Evolutionary conservation across 2,329 filamentous ascomycete genomes (phyloP).

Genomic region (Phialemonium atrogriseum): DNA sequence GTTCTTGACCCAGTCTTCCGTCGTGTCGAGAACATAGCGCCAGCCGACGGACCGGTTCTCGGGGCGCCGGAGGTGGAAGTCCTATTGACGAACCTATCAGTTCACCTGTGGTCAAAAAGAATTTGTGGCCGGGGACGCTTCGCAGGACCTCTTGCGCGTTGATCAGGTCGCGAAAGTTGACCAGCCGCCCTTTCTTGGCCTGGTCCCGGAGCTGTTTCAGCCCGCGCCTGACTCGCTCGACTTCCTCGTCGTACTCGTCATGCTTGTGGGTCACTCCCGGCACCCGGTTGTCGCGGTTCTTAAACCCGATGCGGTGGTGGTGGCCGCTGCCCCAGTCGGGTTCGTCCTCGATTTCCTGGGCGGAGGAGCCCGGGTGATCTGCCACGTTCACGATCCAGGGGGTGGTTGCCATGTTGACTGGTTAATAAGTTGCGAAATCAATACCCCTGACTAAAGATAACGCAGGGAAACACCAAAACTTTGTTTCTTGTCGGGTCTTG

Average conservation of each 20-base stretch:
- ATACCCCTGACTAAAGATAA: too few species aligned
- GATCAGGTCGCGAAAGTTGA: constrained; percentile 30
- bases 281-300: constrained; percentile 23
- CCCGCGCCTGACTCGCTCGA: constrained; percentile 6
- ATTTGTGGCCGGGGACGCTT: too few species aligned
- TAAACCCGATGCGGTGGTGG: constrained; percentile 30
- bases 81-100: too few species aligned
- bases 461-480: too few species aligned
- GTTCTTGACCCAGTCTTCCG: constrained; percentile 40
- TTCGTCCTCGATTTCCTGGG: constrained; percentile 30
- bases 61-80: constrained; percentile 34
- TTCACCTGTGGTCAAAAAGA: too few species aligned
- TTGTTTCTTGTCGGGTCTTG: too few species aligned
- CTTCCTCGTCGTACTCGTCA: constrained; percentile 11
- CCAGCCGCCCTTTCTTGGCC: constrained; percentile 17
- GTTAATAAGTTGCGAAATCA: too few species aligned
- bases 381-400: neutral
- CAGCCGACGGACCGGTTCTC: constrained; percentile 35
- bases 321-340: constrained; percentile 30
- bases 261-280: constrained; percentile 28
- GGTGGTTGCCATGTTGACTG: too few species aligned
- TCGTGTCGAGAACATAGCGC: constrained; percentile 39
- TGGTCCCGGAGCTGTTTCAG: constrained; percentile 4
- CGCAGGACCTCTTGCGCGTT: constrained; percentile 23
- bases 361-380: constrained; percentile 6